Evolutionary conservation across 768 basidiomycete genomes (phyloP).

Genomic region (Chalciporus pseudorubinellus): DNA sequence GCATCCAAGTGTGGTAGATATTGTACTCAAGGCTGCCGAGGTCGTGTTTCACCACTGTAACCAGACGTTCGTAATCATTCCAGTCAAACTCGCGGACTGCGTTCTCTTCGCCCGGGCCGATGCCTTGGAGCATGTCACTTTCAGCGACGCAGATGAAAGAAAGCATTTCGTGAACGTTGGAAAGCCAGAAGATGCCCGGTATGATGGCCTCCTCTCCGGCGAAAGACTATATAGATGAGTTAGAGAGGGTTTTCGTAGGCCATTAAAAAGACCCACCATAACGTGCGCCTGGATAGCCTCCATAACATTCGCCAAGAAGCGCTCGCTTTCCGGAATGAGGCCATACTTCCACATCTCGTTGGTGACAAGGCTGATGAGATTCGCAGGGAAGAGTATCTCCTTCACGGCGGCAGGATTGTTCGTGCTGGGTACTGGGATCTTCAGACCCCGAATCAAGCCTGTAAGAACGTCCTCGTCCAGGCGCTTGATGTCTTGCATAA

Average conservation of each 20-base stretch:
- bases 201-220: slow-evolving; percentile 91
- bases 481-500: slow-evolving; percentile 87
- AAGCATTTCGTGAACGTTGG: slow-evolving; percentile 98
- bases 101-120: slow-evolving; percentile 93
- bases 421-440: slow-evolving; percentile 87
- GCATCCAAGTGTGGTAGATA: slow-evolving; percentile 99
- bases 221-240: slow-evolving; percentile 59
- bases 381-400: slow-evolving; percentile 98
- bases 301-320: slow-evolving; percentile 99
- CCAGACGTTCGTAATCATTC: slow-evolving; percentile 94
- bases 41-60: slow-evolving; percentile 98
- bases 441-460: slow-evolving; percentile 86
- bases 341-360: slow-evolving; percentile 99
- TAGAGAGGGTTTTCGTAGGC: slow-evolving; percentile 1
- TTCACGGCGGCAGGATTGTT: slow-evolving; percentile 92
- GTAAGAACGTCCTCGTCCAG: slow-evolving; percentile 92
- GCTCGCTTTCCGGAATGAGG: slow-evolving; percentile 92
- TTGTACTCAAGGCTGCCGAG: slow-evolving; percentile 98
- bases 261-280: slow-evolving; percentile 68
- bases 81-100: slow-evolving; percentile 92
- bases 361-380: slow-evolving; percentile 95
- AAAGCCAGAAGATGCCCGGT: slow-evolving; percentile 99
- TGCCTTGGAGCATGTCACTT: slow-evolving; percentile 96
- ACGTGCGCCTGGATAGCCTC: slow-evolving; percentile 96
- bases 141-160: slow-evolving; percentile 99